Conservation (phyloP, 1,139 yeast species). For the Magnusiomyces suaveolens region DNA sequence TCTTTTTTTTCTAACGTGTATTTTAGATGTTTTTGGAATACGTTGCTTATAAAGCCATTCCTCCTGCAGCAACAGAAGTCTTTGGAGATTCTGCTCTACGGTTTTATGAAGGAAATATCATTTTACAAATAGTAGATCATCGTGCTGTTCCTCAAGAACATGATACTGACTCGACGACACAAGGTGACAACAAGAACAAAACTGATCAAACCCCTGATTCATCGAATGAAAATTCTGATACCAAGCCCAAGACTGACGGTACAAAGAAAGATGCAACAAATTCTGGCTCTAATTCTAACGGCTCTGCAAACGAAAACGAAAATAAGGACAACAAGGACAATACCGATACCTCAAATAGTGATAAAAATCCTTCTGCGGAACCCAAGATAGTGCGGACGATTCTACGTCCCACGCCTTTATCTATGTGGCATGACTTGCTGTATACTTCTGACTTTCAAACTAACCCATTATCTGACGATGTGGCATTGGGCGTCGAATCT, state of each 20-base stretch:
- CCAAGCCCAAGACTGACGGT: no score
- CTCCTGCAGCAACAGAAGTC: constrained; percentile 82
- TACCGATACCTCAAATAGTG: not conserved
- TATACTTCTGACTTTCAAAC: constrained; percentile 70
- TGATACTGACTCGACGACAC: not conserved
- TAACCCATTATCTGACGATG: constrained; percentile 62
- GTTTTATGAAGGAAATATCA: constrained; percentile 82
- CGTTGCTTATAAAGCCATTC: constrained; percentile 73
- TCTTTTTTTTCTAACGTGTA: constrained; percentile 8
- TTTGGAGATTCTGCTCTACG: constrained; percentile 75
- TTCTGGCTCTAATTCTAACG: no score
- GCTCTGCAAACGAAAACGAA: constrained; percentile 9
- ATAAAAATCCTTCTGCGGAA: constrained; percentile 17
- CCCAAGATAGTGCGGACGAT: constrained; percentile 72
- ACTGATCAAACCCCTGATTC: constrained; percentile 6
- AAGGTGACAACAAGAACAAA: constrained; percentile 6
- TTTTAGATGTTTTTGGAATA: constrained; percentile 49
- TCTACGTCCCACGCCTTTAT: constrained; percentile 68
- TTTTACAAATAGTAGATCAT: constrained; percentile 77
- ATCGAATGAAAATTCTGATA: not conserved
- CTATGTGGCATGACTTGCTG: constrained; percentile 75
- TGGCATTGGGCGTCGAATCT: constrained; percentile 70
- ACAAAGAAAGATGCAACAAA: not conserved
- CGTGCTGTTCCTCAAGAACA: constrained; percentile 28
- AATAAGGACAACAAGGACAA: not conserved